Evolutionary conservation across 306 rosid genomes (phyloP).

Genomic region (Argentina anserina): DNA sequence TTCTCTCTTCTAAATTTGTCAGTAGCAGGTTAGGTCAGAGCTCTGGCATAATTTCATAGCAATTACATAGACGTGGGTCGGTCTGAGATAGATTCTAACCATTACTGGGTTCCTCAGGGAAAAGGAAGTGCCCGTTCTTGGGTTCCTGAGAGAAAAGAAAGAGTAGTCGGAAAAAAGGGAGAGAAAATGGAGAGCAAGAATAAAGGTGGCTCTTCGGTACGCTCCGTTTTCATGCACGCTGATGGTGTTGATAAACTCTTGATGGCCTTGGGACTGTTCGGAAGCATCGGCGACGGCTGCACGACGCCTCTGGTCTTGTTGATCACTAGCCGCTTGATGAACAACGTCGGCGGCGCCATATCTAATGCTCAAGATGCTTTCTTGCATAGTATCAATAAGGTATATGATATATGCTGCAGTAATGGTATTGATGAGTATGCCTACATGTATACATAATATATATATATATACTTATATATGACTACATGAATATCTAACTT

Average conservation of each 20-base stretch:
- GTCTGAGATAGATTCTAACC: neutral
- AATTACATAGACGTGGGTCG: neutral
- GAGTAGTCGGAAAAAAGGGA: constrained; percentile 18
- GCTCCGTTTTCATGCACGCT: constrained; percentile 75
- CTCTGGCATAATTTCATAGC: neutral
- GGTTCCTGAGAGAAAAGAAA: neutral
- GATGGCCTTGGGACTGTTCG: constrained; percentile 63
- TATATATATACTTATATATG: neutral
- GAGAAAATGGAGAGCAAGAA: constrained; percentile 10
- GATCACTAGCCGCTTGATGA: constrained; percentile 45
- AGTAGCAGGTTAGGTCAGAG: neutral
- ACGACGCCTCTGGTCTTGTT: constrained; percentile 48
- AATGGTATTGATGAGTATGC: neutral
- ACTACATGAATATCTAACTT: neutral
- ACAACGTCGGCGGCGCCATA: constrained; percentile 38
- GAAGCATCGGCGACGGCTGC: constrained; percentile 69
- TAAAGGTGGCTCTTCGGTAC: constrained; percentile 36
- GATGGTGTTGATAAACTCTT: constrained; percentile 48
- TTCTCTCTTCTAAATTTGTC: neutral
- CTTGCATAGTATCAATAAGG: constrained; percentile 33
- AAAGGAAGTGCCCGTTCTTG: neutral
- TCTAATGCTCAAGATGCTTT: constrained; percentile 5
- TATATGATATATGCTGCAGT: neutral
- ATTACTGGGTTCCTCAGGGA: neutral
- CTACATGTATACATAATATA: too few relatives aligned